Base-by-base conservation (phyloP, 2,329 filamentous ascomycete species). In the Aspergillus aculeatus region DNA sequence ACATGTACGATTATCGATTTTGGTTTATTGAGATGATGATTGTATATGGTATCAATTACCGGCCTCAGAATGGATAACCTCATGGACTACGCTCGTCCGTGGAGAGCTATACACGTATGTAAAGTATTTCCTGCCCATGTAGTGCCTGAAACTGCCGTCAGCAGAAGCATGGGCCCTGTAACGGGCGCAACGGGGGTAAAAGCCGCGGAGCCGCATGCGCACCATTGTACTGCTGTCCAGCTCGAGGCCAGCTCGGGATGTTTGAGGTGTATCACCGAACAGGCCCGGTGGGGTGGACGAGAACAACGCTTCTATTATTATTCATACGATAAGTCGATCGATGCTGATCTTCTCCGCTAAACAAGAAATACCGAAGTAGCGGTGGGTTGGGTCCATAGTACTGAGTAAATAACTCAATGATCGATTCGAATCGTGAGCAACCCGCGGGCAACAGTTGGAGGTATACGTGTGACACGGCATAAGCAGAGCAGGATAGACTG, bases 1-100 rank as follows among this genome's bases (percentile, higher is more conserved):
- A 78, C 68, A 66, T 69, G 47, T 64, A 47, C 31, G 50, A 51
- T 35, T 53, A 52, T 50, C 12, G 21, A 50, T 32, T 47, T 53
- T n/a, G 38, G 16, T 16, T 41, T 41, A 16, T 41, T 41, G 38
- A 19, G 2, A 14, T 19, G 38, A 41, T 4, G 32, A 5, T 9
- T 41, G 16, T 41, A 6, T 41, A 41, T 41, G 38, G 38, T 41
- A 41, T n/a, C 16, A 41, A 16, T 12, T 35, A 41, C 38, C 16
- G 38, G 38, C 16, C 38, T 41, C 38, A 41, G 38, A 41, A n/a
- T 41, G 38, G 16, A 41, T n/a, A 7, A 41, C 12, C 10, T 41
- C 7, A 41, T 41, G 19, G 38, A 41, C 38, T n/a, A n/a, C 38
- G 38, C 16, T 41, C 16, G 38, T 14, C 16, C 16, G 6, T 6